phyloP scores from a whole-genome alignment of 2,329 filamentous ascomycete genomes.

The Fusarium sp. region DNA sequence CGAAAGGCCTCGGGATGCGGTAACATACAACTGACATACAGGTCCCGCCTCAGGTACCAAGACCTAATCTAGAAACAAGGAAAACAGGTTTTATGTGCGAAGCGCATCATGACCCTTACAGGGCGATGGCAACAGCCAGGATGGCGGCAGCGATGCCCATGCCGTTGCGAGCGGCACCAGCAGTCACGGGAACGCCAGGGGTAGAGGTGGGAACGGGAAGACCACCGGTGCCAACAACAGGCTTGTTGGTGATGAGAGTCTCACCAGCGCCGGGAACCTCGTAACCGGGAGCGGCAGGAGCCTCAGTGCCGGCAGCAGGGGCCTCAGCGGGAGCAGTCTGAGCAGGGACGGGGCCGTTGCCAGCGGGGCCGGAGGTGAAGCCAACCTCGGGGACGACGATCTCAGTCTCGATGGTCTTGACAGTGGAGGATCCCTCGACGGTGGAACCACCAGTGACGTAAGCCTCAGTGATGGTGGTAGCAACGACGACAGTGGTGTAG shows the following conservation, averaged over 20 bases:
- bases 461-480: conserved; percentile 61
- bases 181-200: conserved; percentile 54
- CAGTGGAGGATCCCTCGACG: conserved; percentile 59
- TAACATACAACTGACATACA: conserved; percentile 44
- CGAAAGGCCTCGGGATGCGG: conserved; percentile 31
- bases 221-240: conserved; percentile 49
- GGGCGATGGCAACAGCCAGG: conserved; percentile 58
- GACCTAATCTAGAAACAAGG: conserved; percentile 46
- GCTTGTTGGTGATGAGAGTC: conserved; percentile 46
- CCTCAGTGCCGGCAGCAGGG: conserved; percentile 47
- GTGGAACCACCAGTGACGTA: conserved; percentile 62
- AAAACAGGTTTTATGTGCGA: conserved; percentile 40
- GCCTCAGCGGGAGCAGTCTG: conserved; percentile 57
- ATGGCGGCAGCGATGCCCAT: conserved; percentile 60
- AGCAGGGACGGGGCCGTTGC: conserved; percentile 44
- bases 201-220: conserved; percentile 52
- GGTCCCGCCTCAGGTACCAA: conserved; percentile 45
- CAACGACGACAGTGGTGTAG: conserved; percentile 64
- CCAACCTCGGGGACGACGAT: conserved; percentile 66
- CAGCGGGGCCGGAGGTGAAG: conserved; percentile 56
- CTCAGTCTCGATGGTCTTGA: conserved; percentile 63
- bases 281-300: conserved; percentile 34
- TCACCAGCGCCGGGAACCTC: conserved; percentile 28
- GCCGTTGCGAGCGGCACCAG: conserved; percentile 57
- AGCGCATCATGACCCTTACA: conserved; percentile 55